Evolutionary conservation across 768 basidiomycete species (phyloP).

Genomic region (Tricholoma hemisulphureum): DNA sequence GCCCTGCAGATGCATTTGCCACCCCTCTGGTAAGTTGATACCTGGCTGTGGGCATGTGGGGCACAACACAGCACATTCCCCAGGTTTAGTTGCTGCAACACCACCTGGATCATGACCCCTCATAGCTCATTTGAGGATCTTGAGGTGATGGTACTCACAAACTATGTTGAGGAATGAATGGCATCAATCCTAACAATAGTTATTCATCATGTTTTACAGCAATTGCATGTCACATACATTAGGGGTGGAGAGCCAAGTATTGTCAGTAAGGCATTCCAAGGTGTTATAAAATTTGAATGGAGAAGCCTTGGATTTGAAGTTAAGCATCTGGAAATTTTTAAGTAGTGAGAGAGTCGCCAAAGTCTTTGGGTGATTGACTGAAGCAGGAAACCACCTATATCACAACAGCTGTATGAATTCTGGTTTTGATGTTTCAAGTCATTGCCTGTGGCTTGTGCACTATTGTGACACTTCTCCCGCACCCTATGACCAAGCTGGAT

Average conservation of each 20-base stretch:
- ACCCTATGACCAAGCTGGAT: conserved; percentile 7
- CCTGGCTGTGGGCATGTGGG: conserved; percentile 24
- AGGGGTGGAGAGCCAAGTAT: neutral
- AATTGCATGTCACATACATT: neutral
- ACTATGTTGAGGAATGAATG: conserved; percentile 11
- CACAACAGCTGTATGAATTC: conserved; percentile 19
- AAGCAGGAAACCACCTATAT: conserved; percentile 17
- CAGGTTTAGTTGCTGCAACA: conserved; percentile 12
- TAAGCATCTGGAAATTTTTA: conserved; percentile 18
- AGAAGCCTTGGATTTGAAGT: conserved; percentile 18
- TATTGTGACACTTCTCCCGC: conserved; percentile 15
- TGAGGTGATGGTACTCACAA: conserved; percentile 21
- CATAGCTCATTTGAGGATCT: conserved; percentile 22
- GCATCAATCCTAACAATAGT: conserved; percentile 13
- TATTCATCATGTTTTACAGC: no score
- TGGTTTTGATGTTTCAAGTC: conserved; percentile 9
- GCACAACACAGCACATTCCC: conserved; percentile 21
- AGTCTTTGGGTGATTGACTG: conserved; percentile 16
- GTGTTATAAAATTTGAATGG: conserved; percentile 15
- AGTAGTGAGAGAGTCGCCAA: conserved; percentile 21
- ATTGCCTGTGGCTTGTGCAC: conserved; percentile 17
- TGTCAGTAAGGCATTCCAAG: conserved; percentile 10
- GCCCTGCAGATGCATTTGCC: conserved; percentile 14
- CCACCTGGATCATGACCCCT: conserved; percentile 17
- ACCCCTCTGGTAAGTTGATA: conserved; percentile 23